Evolutionary conservation across 2,329 filamentous ascomycete species (phyloP).

Genomic region (Myriangium duriaei): DNA sequence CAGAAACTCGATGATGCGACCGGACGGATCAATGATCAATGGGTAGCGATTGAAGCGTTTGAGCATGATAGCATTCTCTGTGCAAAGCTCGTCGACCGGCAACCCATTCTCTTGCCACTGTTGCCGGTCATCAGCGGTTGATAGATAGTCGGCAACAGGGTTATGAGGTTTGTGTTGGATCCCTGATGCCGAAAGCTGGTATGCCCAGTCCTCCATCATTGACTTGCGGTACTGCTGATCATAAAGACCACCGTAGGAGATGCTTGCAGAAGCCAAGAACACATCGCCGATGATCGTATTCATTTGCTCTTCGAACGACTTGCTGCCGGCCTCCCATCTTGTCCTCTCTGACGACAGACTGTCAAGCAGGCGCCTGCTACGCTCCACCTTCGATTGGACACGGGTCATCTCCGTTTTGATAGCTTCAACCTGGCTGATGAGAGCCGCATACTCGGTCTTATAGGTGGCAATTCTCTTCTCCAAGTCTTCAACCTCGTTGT

Average conservation of each 20-base stretch:
- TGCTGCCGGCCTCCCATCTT: conserved; percentile 95
- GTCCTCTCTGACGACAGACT: conserved; percentile 86
- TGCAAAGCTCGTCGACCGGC: conserved; percentile 94
- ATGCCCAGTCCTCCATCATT: conserved; percentile 95
- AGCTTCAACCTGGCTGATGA: conserved; percentile 93
- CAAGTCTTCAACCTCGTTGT: conserved; percentile 70
- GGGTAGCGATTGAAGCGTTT: conserved; percentile 98
- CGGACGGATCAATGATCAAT: conserved; percentile 94
- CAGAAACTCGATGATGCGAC: conserved; percentile 85
- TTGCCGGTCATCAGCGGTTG: conserved; percentile 86
- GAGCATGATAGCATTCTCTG: conserved; percentile 93
- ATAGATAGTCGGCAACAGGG: conserved; percentile 89
- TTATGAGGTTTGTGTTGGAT: conserved; percentile 89
- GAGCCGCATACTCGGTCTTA: conserved; percentile 87
- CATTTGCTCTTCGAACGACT: conserved; percentile 95
- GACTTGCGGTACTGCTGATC: conserved; percentile 96
- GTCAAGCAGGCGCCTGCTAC: conserved; percentile 85
- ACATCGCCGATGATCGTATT: conserved; percentile 93
- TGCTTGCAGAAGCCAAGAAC: conserved; percentile 87
- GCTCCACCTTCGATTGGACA: conserved; percentile 95
- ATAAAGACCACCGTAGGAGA: conserved; percentile 92
- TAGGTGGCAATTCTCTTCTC: conserved; percentile 88
- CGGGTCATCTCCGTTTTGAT: conserved; percentile 96
- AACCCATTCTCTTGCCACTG: conserved; percentile 90
- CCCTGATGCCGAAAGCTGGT: conserved; percentile 85